phyloP scores from a whole-genome alignment of 345 rosid genomes.

The Reutealis trisperma region DNA sequence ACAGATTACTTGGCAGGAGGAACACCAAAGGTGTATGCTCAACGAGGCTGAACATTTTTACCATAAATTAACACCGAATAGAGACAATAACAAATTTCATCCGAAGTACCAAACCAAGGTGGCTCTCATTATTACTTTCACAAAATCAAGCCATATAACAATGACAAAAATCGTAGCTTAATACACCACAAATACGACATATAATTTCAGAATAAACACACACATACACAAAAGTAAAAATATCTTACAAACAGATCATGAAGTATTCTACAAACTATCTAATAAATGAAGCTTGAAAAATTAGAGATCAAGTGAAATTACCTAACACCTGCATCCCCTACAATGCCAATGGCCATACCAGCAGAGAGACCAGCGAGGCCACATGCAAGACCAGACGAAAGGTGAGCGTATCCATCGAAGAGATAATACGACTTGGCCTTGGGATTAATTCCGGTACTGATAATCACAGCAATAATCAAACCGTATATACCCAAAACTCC shows the following conservation, averaged over 20 bases:
- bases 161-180: background rate
- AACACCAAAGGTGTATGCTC: background rate
- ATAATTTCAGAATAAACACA: background rate
- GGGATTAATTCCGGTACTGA: constrained; percentile 33
- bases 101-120: background rate
- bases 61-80: background rate
- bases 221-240: background rate
- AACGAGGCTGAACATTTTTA: background rate
- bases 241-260: too few relatives aligned
- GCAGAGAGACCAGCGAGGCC: constrained; percentile 36
- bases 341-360: constrained; percentile 36
- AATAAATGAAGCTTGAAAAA: too few relatives aligned
- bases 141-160: background rate
- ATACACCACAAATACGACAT: background rate
- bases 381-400: constrained; percentile 32
- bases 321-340: constrained; percentile 38
- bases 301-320: background rate
- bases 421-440: constrained; percentile 33
- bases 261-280: too few relatives aligned
- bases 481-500: constrained; percentile 35
- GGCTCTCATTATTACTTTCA: background rate
- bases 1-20: background rate
- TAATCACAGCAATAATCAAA: constrained; percentile 31
- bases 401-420: constrained; percentile 34
- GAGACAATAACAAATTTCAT: background rate